phyloP scores from a whole-genome alignment of 345 rosid genomes.

The Aethionema arabicum region DNA sequence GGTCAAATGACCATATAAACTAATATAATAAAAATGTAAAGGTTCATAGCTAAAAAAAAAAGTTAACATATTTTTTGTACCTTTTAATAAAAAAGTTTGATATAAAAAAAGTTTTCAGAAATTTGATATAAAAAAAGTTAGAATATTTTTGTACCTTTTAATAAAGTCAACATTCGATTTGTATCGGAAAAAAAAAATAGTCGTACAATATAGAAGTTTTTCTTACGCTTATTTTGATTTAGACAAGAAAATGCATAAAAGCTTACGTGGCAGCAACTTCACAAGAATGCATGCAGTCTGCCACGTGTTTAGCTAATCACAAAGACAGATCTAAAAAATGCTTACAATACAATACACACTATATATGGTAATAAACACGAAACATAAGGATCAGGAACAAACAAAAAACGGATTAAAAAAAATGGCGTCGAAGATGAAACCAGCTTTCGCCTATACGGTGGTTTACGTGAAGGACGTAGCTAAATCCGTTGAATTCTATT shows the following conservation, averaged over 20 bases:
- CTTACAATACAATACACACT: not conserved
- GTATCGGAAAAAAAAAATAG: too few relatives aligned
- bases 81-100: too few relatives aligned
- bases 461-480: slow-evolving; percentile 71
- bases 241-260: not conserved
- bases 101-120: too few relatives aligned
- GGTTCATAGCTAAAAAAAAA: too few relatives aligned
- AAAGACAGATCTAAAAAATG: slow-evolving; percentile 25
- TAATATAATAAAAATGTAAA: too few relatives aligned
- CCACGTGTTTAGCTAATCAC: slow-evolving; percentile 32
- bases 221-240: too few relatives aligned
- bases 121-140: too few relatives aligned
- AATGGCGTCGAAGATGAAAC: slow-evolving; percentile 48
- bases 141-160: too few relatives aligned
- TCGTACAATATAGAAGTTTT: too few relatives aligned
- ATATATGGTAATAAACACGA: slow-evolving; percentile 1
- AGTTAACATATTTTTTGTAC: too few relatives aligned
- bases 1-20: too few relatives aligned
- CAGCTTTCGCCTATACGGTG: slow-evolving; percentile 61
- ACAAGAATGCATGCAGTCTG: slow-evolving; percentile 15
- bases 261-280: slow-evolving; percentile 22
- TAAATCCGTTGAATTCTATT: slow-evolving; percentile 66
- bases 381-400: not conserved
- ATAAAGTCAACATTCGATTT: too few relatives aligned
- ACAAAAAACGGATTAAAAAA: not conserved